Conservation (phyloP, 306 rosid species). For the Rosa persica region DNA sequence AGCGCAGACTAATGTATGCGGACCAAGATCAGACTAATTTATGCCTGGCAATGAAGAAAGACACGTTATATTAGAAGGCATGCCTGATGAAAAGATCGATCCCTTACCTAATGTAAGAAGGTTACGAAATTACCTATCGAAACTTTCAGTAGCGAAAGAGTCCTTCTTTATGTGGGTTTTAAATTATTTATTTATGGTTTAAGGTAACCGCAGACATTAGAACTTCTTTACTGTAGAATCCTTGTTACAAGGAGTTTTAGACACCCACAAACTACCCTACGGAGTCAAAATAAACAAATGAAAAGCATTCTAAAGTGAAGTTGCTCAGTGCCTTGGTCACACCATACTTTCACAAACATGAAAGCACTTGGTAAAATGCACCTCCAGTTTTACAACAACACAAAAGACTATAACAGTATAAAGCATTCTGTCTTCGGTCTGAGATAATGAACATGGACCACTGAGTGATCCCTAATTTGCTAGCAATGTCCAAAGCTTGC, state of each 20-base stretch:
- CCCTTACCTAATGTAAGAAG: background rate
- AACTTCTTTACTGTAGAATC: background rate
- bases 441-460: conserved; percentile 10
- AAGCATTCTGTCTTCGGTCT: background rate
- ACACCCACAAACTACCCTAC: background rate
- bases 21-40: background rate
- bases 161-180: background rate
- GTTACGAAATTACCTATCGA: background rate
- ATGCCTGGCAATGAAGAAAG: background rate
- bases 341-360: conserved; percentile 12
- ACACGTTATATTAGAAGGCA: background rate
- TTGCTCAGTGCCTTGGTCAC: conserved; percentile 24
- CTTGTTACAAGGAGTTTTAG: background rate
- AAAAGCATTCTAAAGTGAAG: background rate
- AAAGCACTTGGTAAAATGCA: conserved; percentile 17
- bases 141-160: background rate
- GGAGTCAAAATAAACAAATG: background rate
- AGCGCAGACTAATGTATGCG: too few relatives aligned
- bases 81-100: background rate
- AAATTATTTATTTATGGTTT: background rate
- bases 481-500: background rate
- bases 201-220: background rate
- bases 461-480: conserved; percentile 5
- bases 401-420: conserved; percentile 19
- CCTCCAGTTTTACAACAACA: background rate